Evolutionary conservation across 2,329 filamentous ascomycete genomes (phyloP).

Genomic region (Aspergillus costaricaensis): DNA sequence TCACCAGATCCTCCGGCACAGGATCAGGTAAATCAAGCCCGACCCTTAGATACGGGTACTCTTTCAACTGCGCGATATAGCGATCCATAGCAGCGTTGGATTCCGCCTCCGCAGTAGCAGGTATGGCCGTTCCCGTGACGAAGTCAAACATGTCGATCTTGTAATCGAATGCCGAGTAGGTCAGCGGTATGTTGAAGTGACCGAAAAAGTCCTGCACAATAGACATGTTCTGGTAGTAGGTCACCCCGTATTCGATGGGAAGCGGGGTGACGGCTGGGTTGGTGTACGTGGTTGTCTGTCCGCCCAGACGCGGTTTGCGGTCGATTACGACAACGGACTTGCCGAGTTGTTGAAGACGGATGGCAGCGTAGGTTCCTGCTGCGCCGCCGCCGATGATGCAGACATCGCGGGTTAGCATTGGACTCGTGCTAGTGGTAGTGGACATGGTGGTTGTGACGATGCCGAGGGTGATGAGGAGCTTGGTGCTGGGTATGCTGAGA

Average conservation of each 20-base stretch:
- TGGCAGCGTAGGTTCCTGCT: conserved; percentile 33
- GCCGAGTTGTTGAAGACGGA: conserved; percentile 28
- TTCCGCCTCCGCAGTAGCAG: conserved; percentile 15
- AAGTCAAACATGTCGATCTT: conserved; percentile 4
- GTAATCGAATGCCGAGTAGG: not conserved
- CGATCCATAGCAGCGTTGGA: conserved; percentile 7
- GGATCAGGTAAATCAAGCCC: conserved; percentile 25
- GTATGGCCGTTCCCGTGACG: not conserved
- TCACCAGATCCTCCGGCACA: conserved; percentile 19
- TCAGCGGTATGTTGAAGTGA: conserved; percentile 22
- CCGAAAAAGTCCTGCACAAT: conserved; percentile 26
- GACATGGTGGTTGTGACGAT: not conserved
- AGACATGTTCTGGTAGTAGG: conserved; percentile 24
- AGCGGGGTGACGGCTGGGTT: conserved; percentile 21
- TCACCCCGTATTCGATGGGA: conserved; percentile 32
- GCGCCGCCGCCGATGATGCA: conserved; percentile 34
- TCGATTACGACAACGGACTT: conserved; percentile 32
- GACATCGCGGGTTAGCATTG: conserved; percentile 21
- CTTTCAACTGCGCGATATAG: conserved; percentile 9
- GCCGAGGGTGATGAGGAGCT: not conserved
- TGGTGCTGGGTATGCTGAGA: too few relatives aligned
- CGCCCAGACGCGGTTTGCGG: conserved; percentile 26
- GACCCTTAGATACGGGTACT: conserved; percentile 15
- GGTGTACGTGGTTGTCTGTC: conserved; percentile 29
- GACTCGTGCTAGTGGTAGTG: not conserved